These are phyloP conservation scores for Hymenoscyphus occultus DNA, from an alignment of 2,329 filamentous ascomycete genomes.

Conservation along the genomic window DNA sequence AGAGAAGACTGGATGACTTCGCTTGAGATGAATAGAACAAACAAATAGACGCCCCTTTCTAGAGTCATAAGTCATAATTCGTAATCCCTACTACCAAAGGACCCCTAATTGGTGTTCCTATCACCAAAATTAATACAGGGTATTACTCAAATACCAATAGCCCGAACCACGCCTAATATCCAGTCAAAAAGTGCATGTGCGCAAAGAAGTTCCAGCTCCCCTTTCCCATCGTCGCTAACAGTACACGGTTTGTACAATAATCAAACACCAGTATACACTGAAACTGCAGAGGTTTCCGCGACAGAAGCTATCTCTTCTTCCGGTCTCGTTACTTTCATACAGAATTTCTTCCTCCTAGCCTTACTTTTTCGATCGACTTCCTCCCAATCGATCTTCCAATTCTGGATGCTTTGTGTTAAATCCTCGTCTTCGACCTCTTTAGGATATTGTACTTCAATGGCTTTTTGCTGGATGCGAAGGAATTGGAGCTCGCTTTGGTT, in stretches of 20 bases:
- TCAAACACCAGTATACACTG: not conserved
- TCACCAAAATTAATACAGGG: not conserved
- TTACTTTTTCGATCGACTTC: constrained; percentile 44
- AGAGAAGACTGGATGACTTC: no score
- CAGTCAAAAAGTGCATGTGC: not conserved
- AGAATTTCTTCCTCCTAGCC: constrained; percentile 26
- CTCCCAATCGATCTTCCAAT: constrained; percentile 61
- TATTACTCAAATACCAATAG: not conserved
- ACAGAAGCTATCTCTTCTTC: not conserved
- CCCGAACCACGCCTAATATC: not conserved
- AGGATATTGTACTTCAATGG: constrained; percentile 57
- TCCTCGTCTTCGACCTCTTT: constrained; percentile 52
- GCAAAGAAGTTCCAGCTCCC: not conserved
- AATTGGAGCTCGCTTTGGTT: constrained; percentile 60
- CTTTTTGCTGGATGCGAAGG: constrained; percentile 60
- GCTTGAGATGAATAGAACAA: no score
- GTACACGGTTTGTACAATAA: not conserved
- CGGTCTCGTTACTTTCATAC: not conserved
- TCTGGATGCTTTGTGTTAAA: constrained; percentile 55
- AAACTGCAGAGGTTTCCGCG: not conserved
- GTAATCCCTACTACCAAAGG: not conserved
- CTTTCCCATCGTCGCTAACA: not conserved
- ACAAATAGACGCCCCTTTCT: not conserved
- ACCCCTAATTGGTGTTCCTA: not conserved
- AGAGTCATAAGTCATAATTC: constrained; percentile 1